These are phyloP conservation scores for Globisporangium nunn DNA, from an alignment of 352 stramenopile species.

Conservation along the genomic window DNA sequence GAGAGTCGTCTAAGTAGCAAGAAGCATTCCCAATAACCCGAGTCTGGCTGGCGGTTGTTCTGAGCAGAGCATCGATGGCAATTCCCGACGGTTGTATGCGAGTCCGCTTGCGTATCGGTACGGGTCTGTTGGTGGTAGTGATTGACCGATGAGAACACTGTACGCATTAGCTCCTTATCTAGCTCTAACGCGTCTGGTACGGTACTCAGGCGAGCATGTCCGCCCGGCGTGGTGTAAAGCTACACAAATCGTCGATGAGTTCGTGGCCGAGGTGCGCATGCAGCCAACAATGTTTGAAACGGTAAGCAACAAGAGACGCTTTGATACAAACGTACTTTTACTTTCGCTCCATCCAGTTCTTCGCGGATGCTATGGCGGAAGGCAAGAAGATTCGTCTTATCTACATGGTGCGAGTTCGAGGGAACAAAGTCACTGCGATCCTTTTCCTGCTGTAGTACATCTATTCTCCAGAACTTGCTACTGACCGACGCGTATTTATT, in stretches of 20 bases:
- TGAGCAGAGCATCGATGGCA: not conserved
- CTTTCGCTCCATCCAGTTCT: conserved; percentile 33
- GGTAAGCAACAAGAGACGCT: not conserved
- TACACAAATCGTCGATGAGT: conserved; percentile 58
- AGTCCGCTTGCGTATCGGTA: conserved; percentile 52
- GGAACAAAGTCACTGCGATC: not conserved
- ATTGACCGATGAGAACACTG: not conserved
- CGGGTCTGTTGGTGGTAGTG: not conserved
- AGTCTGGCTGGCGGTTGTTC: not conserved
- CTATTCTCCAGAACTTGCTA: not conserved
- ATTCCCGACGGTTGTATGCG: conserved; percentile 35
- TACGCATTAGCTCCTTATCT: too few species aligned
- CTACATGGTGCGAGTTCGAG: conserved; percentile 44
- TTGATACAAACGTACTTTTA: not conserved
- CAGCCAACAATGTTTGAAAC: not conserved
- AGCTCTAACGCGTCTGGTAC: not conserved
- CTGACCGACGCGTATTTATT: too few species aligned
- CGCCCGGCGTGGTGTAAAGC: conserved; percentile 52
- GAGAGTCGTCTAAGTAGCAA: too few species aligned
- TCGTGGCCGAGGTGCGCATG: conserved; percentile 30
- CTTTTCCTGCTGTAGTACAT: too few species aligned
- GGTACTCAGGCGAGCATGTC: conserved; percentile 34
- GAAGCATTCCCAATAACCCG: too few species aligned
- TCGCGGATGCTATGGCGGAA: conserved; percentile 36
- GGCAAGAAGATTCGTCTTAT: conserved; percentile 67